Percentiles rank a stretch among this genome's conserved stretches.
Conservation (phyloP, 2,329 filamentous ascomycete species). For the Colletotrichum caudatum region DNA sequence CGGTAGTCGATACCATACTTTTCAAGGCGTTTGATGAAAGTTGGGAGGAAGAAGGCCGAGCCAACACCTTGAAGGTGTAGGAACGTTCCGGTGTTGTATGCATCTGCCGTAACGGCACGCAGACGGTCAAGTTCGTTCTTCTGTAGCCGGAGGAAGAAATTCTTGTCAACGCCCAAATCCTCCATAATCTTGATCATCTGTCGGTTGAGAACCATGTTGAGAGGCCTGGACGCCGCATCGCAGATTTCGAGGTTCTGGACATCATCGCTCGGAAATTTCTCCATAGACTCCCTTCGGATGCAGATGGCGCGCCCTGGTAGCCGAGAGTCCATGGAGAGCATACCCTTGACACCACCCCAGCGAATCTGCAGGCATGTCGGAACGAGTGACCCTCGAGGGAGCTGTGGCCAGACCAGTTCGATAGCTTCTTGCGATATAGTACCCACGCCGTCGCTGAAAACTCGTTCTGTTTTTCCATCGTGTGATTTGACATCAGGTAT, state of each 20-base stretch:
- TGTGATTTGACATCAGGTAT: conserved; percentile 66
- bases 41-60: conserved; percentile 68
- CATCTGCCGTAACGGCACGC: conserved; percentile 67
- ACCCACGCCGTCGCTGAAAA: conserved; percentile 85
- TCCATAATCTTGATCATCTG: conserved; percentile 89
- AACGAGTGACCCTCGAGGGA: conserved; percentile 60
- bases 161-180: conserved; percentile 72
- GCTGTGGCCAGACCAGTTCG: conserved; percentile 67
- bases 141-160: conserved; percentile 75
- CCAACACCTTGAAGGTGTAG: conserved; percentile 73
- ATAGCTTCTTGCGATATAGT: conserved; percentile 74
- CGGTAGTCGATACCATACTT: conserved; percentile 73
- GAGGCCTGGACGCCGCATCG: conserved; percentile 73
- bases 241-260: conserved; percentile 76
- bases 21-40: conserved; percentile 70
- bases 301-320: conserved; percentile 69
- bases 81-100: conserved; percentile 74
- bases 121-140: conserved; percentile 70
- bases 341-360: conserved; percentile 80
- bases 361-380: conserved; percentile 82
- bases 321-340: conserved; percentile 76
- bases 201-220: conserved; percentile 79
- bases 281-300: conserved; percentile 78
- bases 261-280: conserved; percentile 75
- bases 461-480: conserved; percentile 56